phyloP scores from a whole-genome alignment of 345 rosid species.

The Linum trigynum region DNA sequence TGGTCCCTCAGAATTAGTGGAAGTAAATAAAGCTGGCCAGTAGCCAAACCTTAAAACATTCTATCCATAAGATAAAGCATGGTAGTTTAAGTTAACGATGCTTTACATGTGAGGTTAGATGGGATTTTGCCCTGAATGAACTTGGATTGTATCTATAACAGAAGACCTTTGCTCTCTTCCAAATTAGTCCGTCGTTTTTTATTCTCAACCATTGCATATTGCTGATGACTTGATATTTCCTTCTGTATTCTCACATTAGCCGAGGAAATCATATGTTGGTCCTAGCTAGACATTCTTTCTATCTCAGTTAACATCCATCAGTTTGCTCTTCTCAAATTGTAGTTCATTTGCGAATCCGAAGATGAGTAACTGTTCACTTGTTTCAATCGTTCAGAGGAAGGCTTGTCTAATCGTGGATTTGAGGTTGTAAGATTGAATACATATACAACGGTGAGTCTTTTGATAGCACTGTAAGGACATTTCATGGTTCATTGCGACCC shows the following conservation, averaged over 20 bases:
- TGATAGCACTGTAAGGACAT: neutral
- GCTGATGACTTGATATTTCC: neutral
- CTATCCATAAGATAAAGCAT: neutral
- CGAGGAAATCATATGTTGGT: neutral
- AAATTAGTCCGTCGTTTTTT: neutral
- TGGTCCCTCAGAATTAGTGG: neutral
- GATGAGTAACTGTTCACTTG: neutral
- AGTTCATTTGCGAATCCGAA: neutral
- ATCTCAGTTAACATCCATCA: neutral
- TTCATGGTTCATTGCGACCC: neutral
- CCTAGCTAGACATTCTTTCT: neutral
- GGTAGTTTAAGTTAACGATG: neutral
- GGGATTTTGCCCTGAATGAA: neutral
- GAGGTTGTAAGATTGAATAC: slow-evolving; percentile 85
- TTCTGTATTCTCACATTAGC: neutral
- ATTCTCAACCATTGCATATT: neutral
- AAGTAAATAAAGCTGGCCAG: neutral
- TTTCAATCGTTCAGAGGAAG: slow-evolving; percentile 56
- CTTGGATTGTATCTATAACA: neutral
- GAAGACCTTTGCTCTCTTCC: neutral
- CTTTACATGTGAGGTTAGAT: neutral
- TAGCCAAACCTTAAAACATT: neutral
- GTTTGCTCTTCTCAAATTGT: neutral
- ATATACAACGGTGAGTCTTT: slow-evolving; percentile 73
- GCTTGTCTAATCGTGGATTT: slow-evolving; percentile 76